Conservation (phyloP, 495 filamentous ascomycete genomes). For the Immersiella caudata region DNA sequence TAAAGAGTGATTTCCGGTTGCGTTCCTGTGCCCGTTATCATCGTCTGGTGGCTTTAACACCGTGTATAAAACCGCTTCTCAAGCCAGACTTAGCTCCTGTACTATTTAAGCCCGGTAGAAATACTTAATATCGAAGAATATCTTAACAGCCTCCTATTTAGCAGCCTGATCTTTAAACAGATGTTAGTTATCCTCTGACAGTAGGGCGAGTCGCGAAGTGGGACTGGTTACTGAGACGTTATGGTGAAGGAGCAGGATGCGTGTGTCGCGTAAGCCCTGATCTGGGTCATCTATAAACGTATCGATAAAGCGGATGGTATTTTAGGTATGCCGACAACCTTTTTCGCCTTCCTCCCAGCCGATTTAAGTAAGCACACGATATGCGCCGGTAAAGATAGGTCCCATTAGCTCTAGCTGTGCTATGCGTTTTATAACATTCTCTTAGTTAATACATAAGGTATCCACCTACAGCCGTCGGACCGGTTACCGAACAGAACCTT, state of each 20-base stretch:
- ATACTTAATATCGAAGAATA: constrained; percentile 26
- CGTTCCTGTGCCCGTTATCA: no score
- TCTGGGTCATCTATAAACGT: constrained; percentile 25
- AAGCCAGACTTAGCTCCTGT: constrained; percentile 31
- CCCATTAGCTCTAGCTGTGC: constrained; percentile 43
- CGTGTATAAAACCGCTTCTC: constrained; percentile 20
- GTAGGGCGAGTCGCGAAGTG: constrained; percentile 5
- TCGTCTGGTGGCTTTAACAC: constrained; percentile 15
- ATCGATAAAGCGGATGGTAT: constrained; percentile 25
- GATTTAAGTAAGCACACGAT: constrained; percentile 33
- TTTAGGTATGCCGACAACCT: constrained; percentile 12
- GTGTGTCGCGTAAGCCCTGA: constrained; percentile 8
- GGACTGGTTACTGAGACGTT: not conserved
- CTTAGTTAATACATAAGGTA: constrained; percentile 43
- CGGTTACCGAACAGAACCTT: not conserved
- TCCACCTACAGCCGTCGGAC: constrained; percentile 38
- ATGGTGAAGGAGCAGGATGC: constrained; percentile 24
- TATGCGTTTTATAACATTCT: constrained; percentile 36
- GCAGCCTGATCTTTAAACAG: constrained; percentile 20
- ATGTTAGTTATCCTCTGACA: constrained; percentile 19
- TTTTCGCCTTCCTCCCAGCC: constrained; percentile 30
- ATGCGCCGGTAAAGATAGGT: constrained; percentile 34
- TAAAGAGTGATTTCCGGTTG: not conserved
- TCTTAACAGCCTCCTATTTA: constrained; percentile 23
- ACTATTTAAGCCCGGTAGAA: constrained; percentile 34